A percentile compares a stretch with the other conserved stretches of the same genome.
phyloP scores from a whole-genome alignment of 495 filamentous ascomycete species.

The Tuber umbilicatum region DNA sequence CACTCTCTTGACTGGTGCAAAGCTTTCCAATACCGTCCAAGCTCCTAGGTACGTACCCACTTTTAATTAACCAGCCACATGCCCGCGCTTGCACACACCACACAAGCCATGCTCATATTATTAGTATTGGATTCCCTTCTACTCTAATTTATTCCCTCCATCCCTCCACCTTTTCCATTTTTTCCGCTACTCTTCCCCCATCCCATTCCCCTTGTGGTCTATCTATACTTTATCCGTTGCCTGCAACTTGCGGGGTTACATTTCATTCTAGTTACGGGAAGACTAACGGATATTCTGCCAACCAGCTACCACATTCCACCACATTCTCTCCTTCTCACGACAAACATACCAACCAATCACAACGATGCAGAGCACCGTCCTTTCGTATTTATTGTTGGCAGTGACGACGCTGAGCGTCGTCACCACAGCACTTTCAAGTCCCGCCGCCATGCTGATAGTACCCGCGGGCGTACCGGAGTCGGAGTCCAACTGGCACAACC shows the following conservation, averaged over 20 bases:
- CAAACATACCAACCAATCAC: constrained; percentile 6
- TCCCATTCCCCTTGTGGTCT: neutral
- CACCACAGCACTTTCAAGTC: constrained; percentile 30
- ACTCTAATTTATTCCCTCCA: neutral
- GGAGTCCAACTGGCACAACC: constrained; percentile 27
- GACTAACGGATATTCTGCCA: neutral
- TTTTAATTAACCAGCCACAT: neutral
- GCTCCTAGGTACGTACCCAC: neutral
- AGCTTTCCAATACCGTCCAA: neutral
- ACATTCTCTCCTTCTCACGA: neutral
- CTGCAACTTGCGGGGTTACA: neutral
- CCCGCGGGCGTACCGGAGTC: neutral
- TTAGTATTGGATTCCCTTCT: neutral
- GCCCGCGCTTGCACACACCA: neutral
- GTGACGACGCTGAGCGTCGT: constrained; percentile 37
- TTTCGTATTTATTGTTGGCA: constrained; percentile 30
- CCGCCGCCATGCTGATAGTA: constrained; percentile 30
- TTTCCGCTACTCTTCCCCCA: neutral
- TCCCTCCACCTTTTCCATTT: constrained; percentile 3
- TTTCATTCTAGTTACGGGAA: neutral
- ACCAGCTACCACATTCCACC: neutral
- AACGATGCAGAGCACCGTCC: constrained; percentile 37
- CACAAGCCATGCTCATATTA: neutral
- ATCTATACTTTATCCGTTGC: neutral
- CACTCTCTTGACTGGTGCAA: neutral